Base-by-base conservation (phyloP, 495 filamentous ascomycete genomes). In the Podospora appendiculata region DNA sequence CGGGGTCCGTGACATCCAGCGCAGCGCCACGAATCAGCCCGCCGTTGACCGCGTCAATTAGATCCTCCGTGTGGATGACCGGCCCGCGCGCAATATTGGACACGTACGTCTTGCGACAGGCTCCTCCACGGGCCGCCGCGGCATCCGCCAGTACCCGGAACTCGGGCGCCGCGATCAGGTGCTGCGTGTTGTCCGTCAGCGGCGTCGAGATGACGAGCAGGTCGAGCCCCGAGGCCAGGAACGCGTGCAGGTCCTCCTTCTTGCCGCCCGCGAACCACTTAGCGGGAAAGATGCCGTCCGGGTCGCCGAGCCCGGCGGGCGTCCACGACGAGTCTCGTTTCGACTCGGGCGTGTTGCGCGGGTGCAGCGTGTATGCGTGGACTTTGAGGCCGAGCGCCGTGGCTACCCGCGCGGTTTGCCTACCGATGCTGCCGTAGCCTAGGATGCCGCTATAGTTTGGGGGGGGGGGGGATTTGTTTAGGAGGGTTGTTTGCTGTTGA, bases 1-100 rank as follows among this genome's bases (percentile, higher is more conserved):
- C 90, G 4, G 88, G 88, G 52, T 93, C 89, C 40, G 89, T 90
- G 0, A 95, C 90, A 70, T 96, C 90, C 48, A 95, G 65, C 41
- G 87, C 88, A 7, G 89, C 80, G 19, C 88, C 89, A 9, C 79
- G 73, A 41, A 95, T 66, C 33, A 71, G 62, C 8, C 70, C 77
- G 11, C 61, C 60, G 53, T 86, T 75, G 18, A 89, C 65, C 8
- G 88, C 82, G 0, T 64, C 66, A 33, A 92, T 74, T 33, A 95
- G 56, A 10, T 80, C 86, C 8, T 77, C 75, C 50, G 88, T 86
- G 44, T 87, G 72, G 19, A 95, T 67, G 12, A 93, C 81, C 10
- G 76, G 77, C 0, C 90, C 90, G 0, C 90, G 77, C 0, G 84
- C 78, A 53, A 95, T 87, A 56, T 94, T 95, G 8, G 77, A 79